Evolutionary conservation across 371 early-diverging fungal species (phyloP).

Genomic region (Encephalitozoon romaleae): DNA sequence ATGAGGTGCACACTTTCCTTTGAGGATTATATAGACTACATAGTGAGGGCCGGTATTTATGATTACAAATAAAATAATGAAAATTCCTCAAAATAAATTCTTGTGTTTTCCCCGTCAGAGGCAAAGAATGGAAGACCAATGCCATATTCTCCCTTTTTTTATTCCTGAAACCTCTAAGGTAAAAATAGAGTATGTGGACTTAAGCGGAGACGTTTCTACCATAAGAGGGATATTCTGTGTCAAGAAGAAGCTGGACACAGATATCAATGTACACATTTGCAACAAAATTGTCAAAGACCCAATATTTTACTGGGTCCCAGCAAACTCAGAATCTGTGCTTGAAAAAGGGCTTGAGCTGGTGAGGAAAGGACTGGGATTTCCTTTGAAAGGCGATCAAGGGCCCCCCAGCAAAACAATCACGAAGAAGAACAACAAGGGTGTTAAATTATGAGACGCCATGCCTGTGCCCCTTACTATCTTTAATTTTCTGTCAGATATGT

Average conservation of each 20-base stretch:
- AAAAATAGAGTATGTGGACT: slow-evolving; percentile 4
- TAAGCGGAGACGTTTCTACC: background rate
- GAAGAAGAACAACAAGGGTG: background rate
- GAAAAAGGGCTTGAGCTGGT: slow-evolving; percentile 4
- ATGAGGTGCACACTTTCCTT: background rate
- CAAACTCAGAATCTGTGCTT: background rate
- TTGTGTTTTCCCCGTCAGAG: background rate
- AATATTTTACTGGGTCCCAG: slow-evolving; percentile 31
- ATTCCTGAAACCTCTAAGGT: background rate
- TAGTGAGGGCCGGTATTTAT: background rate
- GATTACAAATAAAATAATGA: background rate
- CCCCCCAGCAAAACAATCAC: background rate
- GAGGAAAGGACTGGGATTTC: slow-evolving; percentile 20
- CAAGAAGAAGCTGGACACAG: background rate
- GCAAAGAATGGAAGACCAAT: background rate
- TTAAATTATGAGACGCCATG: background rate
- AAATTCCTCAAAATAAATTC: background rate
- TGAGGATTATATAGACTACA: background rate
- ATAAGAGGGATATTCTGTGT: slow-evolving; percentile 15
- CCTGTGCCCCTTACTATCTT: background rate
- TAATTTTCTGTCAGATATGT: background rate
- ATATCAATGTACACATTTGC: background rate
- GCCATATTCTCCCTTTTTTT: slow-evolving; percentile 24
- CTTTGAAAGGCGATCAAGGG: background rate
- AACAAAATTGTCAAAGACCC: background rate